Percentiles rank a stretch among this genome's conserved stretches.
These are phyloP conservation scores for Paraconiothyrium brasiliense DNA, from an alignment of 2,329 filamentous ascomycete species.

Conservation along the genomic window DNA sequence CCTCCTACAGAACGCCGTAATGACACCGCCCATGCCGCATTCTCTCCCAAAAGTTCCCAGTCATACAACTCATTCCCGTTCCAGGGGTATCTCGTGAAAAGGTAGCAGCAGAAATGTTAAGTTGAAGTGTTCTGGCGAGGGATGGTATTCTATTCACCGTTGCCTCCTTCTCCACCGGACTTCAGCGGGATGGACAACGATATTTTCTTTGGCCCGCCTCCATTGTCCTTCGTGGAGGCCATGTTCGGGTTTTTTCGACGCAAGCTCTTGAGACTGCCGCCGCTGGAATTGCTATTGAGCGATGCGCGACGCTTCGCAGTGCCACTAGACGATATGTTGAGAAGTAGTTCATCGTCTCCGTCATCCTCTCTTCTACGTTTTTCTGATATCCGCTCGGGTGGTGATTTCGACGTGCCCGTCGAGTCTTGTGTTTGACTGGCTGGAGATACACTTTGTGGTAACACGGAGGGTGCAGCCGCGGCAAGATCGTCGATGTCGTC, in stretches of 20 bases:
- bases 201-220: conserved; percentile 52
- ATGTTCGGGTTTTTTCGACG: conserved; percentile 55
- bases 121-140: conserved; percentile 19
- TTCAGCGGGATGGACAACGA: conserved; percentile 52
- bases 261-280: conserved; percentile 47
- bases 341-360: conserved; percentile 85
- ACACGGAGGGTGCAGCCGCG: conserved; percentile 47
- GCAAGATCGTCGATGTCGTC: conserved; percentile 68
- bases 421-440: conserved; percentile 37
- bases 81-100: conserved; percentile 48
- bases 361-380: conserved; percentile 93
- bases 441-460: conserved; percentile 36
- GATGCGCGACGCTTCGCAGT: conserved; percentile 56
- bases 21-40: conserved; percentile 21
- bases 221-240: conserved; percentile 54
- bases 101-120: conserved; percentile 39
- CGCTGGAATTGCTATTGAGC: conserved; percentile 45
- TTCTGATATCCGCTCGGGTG: conserved; percentile 80
- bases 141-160: conserved; percentile 36
- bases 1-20: conserved; percentile 18
- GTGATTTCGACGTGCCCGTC: conserved; percentile 36
- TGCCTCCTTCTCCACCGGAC: conserved; percentile 43
- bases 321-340: conserved; percentile 72
- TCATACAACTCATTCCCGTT: conserved; percentile 46
- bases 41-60: conserved; percentile 31